Percentiles rank a stretch among this genome's conserved stretches.
Evolutionary conservation across 2,329 filamentous ascomycete species (phyloP).

Genomic region (Ilyonectria sp.): DNA sequence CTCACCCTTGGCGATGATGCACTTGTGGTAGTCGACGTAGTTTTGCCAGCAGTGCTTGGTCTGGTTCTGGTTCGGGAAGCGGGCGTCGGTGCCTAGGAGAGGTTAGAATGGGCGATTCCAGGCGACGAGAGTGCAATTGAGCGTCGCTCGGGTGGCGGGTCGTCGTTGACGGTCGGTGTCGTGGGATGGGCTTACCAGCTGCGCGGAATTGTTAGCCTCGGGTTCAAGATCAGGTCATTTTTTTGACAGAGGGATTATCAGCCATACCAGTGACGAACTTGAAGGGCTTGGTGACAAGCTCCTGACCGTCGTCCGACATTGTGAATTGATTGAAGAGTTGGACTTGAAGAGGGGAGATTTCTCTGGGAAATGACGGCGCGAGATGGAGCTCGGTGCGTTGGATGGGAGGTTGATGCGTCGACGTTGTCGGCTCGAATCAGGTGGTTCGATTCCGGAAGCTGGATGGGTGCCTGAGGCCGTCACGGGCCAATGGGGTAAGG

Average conservation of each 20-base stretch:
- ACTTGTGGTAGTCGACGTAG: constrained; percentile 99
- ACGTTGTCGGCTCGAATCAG: constrained; percentile 58
- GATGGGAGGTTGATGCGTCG: constrained; percentile 53
- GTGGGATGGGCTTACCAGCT: constrained; percentile 60
- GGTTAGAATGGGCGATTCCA: constrained; percentile 37
- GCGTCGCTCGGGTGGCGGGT: constrained; percentile 41
- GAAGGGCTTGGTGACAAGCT: constrained; percentile 97
- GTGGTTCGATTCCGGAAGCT: constrained; percentile 56
- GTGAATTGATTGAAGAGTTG: constrained; percentile 62
- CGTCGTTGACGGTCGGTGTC: constrained; percentile 36
- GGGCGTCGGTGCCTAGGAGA: constrained; percentile 91
- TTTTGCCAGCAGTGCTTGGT: constrained; percentile 99
- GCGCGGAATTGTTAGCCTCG: constrained; percentile 59
- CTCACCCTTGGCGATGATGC: constrained; percentile 97
- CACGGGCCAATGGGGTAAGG: constrained; percentile 55
- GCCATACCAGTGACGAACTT: constrained; percentile 99
- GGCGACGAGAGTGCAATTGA: constrained; percentile 44
- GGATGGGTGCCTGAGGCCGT: constrained; percentile 58
- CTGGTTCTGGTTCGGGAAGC: constrained; percentile 98
- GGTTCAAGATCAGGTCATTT: constrained; percentile 55
- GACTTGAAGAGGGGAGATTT: constrained; percentile 42
- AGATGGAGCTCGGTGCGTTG: constrained; percentile 53
- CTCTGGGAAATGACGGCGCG: constrained; percentile 52
- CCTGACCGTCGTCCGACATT: constrained; percentile 86
- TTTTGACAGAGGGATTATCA: constrained; percentile 55